Base-by-base conservation (phyloP, 2,329 filamentous ascomycete genomes). In the Penicillium expansum region DNA sequence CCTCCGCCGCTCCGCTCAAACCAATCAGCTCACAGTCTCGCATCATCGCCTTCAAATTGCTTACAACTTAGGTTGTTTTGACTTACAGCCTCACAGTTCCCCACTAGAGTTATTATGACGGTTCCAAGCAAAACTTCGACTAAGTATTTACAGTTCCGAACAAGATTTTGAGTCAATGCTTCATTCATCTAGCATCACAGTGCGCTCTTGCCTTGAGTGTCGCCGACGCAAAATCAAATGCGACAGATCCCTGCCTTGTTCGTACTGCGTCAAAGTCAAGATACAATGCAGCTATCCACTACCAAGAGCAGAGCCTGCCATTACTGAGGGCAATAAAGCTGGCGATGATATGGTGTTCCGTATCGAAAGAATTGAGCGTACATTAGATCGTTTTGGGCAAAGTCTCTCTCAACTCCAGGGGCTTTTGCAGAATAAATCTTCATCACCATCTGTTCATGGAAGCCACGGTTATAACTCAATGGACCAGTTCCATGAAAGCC, bases 271-370 rank as follows among this genome's bases (percentile, higher is more conserved):
- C 35, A 79, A 74, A 56, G 66, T 73, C 2, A 60, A 65, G 20
- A 64, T 67, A 13, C 63, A 71, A 58, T 77, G 74, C 61, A 62
- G 60, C n/a, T 76, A 66, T 38, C 60, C 64, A 58, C 29, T 48
- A 48, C 44, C 22, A 47, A 59, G 33, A 41, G 27, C 27, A 2
- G 35, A 50, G 4, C 6, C n/a, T 32, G 1, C n/a, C 11, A 32
- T 14, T 9, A 41, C 6, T 7, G 13, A 60, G 24, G 48, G 49
- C 38, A 22, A 32, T 1, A 32, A 11, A n/a, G 0, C 45, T 18
- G n/a, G 18, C 14, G 24, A 20, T 39, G 24, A 27, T 33, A 13
- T 41, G 22, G 14, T 29, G 32, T 30, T 11, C 38, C 58, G 60
- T 6, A 37, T 62, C 8, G 53, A 57, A n/a, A 54, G 29, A 13